phyloP scores from a whole-genome alignment of 495 filamentous ascomycete genomes.

The Neurospora sp. region DNA sequence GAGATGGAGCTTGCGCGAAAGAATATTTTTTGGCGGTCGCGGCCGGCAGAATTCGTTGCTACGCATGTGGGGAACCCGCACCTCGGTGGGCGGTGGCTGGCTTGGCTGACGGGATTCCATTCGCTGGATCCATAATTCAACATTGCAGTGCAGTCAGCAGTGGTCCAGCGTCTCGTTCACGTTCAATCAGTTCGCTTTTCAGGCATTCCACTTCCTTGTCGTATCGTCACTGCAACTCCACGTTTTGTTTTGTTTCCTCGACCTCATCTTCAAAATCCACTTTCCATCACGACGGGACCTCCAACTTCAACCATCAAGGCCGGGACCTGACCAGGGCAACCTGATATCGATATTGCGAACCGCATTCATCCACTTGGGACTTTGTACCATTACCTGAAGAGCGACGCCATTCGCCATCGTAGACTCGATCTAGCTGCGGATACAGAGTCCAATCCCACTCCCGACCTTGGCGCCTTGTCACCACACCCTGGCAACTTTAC shows the following conservation, averaged over 20 bases:
- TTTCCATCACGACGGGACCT: not conserved
- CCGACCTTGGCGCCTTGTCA: not conserved
- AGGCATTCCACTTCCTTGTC: not conserved
- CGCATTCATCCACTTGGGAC: not conserved
- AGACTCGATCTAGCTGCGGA: not conserved
- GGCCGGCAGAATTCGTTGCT: slow-evolving; percentile 11
- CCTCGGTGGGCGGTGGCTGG: not conserved
- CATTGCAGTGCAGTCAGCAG: not conserved
- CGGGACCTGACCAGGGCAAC: not conserved
- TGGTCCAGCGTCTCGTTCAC: not conserved
- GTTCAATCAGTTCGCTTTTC: not conserved
- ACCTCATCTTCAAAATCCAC: not conserved
- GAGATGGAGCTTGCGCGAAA: slow-evolving; percentile 9
- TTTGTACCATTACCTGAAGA: not conserved
- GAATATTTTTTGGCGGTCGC: slow-evolving; percentile 33
- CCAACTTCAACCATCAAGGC: not conserved
- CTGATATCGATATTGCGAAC: not conserved
- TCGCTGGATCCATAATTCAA: not conserved
- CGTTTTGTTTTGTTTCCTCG: not conserved
- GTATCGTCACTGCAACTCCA: not conserved
- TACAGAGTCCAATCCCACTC: not conserved
- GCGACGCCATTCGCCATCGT: no score
- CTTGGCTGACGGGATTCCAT: not conserved
- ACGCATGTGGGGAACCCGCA: slow-evolving; percentile 7
- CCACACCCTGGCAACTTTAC: not conserved